Conservation (phyloP, 1,284 basidiomycete genomes). For the Wallemia hederae region DNA sequence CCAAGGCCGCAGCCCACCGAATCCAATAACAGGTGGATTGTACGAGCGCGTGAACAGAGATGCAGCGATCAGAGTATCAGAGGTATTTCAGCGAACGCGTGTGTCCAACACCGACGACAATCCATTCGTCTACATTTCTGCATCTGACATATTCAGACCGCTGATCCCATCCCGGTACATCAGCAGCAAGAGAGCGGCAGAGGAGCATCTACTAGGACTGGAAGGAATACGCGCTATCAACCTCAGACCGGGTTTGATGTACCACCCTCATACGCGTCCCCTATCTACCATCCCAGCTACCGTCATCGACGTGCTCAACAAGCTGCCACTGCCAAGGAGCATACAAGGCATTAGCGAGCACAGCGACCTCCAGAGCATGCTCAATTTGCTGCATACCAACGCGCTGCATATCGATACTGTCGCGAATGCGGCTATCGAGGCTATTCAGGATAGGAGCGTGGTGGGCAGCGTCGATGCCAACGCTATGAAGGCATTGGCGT, state of each 20-base stretch:
- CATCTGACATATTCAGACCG: constrained; percentile 72
- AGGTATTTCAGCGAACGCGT: constrained; percentile 8
- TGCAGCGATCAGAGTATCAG: constrained; percentile 30
- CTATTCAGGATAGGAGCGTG: constrained; percentile 16
- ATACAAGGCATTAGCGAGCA: constrained; percentile 21
- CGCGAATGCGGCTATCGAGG: constrained; percentile 41
- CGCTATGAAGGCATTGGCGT: background rate
- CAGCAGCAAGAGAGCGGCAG: constrained; percentile 66
- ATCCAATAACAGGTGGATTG: constrained; percentile 13
- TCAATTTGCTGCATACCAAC: constrained; percentile 44
- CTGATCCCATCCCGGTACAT: constrained; percentile 61
- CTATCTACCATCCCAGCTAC: constrained; percentile 60
- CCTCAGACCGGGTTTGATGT: constrained; percentile 56
- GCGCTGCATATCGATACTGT: constrained; percentile 93
- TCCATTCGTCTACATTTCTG: constrained; percentile 77
- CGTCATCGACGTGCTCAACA: constrained; percentile 46
- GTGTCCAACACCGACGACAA: constrained; percentile 20
- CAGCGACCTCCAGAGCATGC: constrained; percentile 29
- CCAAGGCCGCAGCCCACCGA: background rate
- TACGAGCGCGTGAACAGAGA: constrained; percentile 71
- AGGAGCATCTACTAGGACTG: constrained; percentile 27
- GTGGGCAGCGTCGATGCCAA: background rate
- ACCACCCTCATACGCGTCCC: constrained; percentile 76
- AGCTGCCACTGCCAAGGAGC: constrained; percentile 32
- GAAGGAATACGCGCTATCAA: constrained; percentile 4